Conservation (phyloP, 2,329 filamentous ascomycete genomes). For the Huntiella decipiens region DNA sequence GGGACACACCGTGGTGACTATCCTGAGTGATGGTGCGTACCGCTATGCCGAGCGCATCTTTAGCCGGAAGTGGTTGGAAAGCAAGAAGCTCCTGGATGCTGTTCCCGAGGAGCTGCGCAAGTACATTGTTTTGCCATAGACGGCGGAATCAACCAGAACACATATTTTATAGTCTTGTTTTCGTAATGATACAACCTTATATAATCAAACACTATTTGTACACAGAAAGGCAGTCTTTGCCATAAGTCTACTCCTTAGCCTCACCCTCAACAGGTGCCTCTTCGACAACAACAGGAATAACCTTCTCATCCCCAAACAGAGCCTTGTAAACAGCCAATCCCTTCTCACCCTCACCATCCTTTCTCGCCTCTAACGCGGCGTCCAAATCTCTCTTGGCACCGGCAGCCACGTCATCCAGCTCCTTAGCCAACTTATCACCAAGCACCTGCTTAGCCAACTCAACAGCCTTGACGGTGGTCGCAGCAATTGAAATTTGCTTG, state of each 20-base stretch:
- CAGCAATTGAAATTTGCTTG: conserved; percentile 16
- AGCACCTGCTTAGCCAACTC: conserved; percentile 25
- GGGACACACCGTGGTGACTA: conserved; percentile 79
- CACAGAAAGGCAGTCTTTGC: background rate
- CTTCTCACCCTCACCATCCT: conserved; percentile 8
- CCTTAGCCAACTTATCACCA: conserved; percentile 18
- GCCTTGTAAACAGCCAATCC: conserved; percentile 11
- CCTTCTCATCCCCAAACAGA: conserved; percentile 9
- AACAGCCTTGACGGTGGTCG: conserved; percentile 27
- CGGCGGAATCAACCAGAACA: background rate
- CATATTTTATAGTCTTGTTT: background rate
- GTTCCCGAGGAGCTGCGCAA: conserved; percentile 74
- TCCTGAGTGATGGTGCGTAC: conserved; percentile 93
- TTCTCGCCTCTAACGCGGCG: conserved; percentile 15
- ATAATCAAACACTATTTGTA: conserved; percentile 1
- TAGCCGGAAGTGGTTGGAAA: conserved; percentile 72
- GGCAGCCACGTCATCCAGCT: conserved; percentile 24
- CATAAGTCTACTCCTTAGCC: background rate
- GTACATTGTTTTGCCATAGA: conserved; percentile 77
- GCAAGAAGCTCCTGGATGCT: conserved; percentile 63
- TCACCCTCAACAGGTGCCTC: background rate
- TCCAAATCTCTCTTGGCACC: conserved; percentile 21
- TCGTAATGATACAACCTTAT: background rate
- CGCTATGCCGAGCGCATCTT: conserved; percentile 89
- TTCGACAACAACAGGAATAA: conserved; percentile 1